Evolutionary conservation across 169 alveolate species (phyloP).

Genomic region (Plasmodium inui): DNA sequence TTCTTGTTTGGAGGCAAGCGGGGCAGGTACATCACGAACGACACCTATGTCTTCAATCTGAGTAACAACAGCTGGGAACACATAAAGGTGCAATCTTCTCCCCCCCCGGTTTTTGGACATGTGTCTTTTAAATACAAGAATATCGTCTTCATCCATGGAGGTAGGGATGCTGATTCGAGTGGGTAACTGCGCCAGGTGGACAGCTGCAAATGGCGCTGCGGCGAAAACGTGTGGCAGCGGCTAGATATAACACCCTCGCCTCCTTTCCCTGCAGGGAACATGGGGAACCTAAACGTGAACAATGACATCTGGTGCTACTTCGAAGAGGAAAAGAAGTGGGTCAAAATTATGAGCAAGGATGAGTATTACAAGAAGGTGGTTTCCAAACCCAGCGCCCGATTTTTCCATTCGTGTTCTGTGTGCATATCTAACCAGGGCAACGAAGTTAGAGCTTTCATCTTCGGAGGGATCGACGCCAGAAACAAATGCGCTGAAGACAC

Average conservation of each 20-base stretch:
- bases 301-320: constrained; percentile 59
- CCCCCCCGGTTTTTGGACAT: constrained; percentile 73
- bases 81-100: constrained; percentile 14
- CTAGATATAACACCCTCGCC: not conserved
- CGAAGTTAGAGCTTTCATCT: constrained; percentile 51
- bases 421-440: constrained; percentile 68
- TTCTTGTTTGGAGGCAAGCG: constrained; percentile 68
- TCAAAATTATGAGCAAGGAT: constrained; percentile 58
- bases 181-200: not conserved
- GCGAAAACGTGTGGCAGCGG: no score
- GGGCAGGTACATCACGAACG: constrained; percentile 56
- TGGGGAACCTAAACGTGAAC: constrained; percentile 36
- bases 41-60: constrained; percentile 36
- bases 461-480: constrained; percentile 41
- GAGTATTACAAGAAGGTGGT: constrained; percentile 31
- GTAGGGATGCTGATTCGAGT: not conserved
- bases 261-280: constrained; percentile 13
- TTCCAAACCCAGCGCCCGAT: constrained; percentile 44
- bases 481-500: constrained; percentile 57
- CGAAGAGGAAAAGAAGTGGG: constrained; percentile 72
- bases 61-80: constrained; percentile 32
- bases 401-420: constrained; percentile 71
- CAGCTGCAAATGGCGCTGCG: not conserved
- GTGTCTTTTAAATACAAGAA: constrained; percentile 54
- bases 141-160: constrained; percentile 67